Evolutionary conservation across 2,329 filamentous ascomycete genomes (phyloP), one percentile per base, ranked within the genome.

Genomic region (Fusarium gaditjirri): DNA sequence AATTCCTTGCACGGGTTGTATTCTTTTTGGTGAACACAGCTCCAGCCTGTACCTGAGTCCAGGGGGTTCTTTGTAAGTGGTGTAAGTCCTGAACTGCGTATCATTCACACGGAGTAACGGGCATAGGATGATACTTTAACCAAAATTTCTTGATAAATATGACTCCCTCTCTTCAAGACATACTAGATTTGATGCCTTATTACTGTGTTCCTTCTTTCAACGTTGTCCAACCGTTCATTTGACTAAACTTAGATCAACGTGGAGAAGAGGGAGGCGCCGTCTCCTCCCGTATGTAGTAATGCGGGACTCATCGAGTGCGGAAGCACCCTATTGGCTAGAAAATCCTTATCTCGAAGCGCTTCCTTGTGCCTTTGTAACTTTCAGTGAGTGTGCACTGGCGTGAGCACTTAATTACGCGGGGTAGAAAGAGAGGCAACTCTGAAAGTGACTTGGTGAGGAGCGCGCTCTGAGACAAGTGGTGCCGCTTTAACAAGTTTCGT

Each of bases 361-460:
- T 41, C 43, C n/a, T 6, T 70, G 57, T 60, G 60, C 49, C 65
- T 53, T 65, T 70, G 74, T 78, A 77, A 35, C 69, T 65, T 64
- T 64, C 58, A 16, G 77, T 73, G 77, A 73, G 47, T 35, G 69
- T 68, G 71, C 77, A 77, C 77, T 72, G 71, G 55, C 63, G 70
- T 66, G 64, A 75, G 74, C 65, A 72, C 70, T 44, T 19, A 59
- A 46, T 64, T 67, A 67, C 58, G 73, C 72, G 72, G 72, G 76
- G 73, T 68, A 58, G 17, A 54, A 38, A 57, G 76, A 74, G 75
- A 72, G 60, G 61, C 47, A 68, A 53, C 76, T 65, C 76, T 62
- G 21, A 43, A 50, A 75, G 70, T 63, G 72, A 77, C 76, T 73
- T 76, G 39, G 17, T 33, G 57, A 56, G 50, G 66, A 68, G 61